Evolutionary conservation across 2,329 filamentous ascomycete species (phyloP).

Genomic region (Mycosphaerella sp.): DNA sequence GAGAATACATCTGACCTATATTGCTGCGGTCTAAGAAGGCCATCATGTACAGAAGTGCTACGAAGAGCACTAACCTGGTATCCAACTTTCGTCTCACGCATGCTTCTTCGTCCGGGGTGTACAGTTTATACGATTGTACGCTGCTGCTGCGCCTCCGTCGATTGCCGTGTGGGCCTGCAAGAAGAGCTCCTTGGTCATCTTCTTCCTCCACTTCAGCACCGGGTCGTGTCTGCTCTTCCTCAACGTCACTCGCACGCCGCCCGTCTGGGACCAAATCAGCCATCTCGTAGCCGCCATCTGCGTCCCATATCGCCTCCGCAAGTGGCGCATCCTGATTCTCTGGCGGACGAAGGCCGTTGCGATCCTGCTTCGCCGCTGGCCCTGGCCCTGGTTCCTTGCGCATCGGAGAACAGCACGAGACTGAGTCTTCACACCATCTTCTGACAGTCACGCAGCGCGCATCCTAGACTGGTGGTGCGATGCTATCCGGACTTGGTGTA

Average conservation of each 20-base stretch:
- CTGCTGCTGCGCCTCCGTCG: conserved; percentile 17
- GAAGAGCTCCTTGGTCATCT: conserved; percentile 18
- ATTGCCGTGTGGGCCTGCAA: conserved; percentile 17
- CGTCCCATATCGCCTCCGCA: background rate
- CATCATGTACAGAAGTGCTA: conserved; percentile 75
- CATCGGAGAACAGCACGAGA: conserved; percentile 2
- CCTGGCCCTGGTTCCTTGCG: background rate
- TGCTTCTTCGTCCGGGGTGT: conserved; percentile 59
- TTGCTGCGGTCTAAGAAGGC: conserved; percentile 82
- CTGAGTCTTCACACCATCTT: background rate
- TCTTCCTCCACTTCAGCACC: conserved; percentile 24
- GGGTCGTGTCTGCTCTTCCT: background rate
- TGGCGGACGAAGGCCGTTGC: background rate
- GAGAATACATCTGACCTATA: conserved; percentile 35
- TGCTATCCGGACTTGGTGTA: background rate
- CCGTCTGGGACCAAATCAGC: conserved; percentile 14
- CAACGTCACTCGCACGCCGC: conserved; percentile 17
- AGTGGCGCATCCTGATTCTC: background rate
- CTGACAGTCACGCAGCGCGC: background rate
- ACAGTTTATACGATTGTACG: conserved; percentile 46
- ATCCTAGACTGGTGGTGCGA: background rate
- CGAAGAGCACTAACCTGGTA: conserved; percentile 67
- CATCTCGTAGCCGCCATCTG: conserved; percentile 24
- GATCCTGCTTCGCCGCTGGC: background rate
- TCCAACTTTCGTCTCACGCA: conserved; percentile 59